Conservation (phyloP, 1,284 basidiomycete genomes). For the Cutaneotrichosporon sp. region DNA sequence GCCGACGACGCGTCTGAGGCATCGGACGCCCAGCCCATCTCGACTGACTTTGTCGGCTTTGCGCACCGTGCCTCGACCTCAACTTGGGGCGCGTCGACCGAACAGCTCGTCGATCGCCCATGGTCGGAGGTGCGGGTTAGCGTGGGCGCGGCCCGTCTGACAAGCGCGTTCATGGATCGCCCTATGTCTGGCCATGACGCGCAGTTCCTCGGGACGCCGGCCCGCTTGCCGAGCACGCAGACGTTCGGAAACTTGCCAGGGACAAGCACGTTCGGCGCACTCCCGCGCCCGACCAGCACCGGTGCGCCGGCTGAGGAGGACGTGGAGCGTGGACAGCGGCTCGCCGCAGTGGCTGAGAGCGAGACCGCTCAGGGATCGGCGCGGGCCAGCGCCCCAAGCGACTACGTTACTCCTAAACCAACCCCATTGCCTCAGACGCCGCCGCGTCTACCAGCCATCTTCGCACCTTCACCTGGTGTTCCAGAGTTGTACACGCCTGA, state of each 20-base stretch:
- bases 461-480: neutral
- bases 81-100: neutral
- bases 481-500: slow-evolving; percentile 3
- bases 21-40: neutral
- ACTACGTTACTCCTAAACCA: neutral
- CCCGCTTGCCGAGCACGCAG: slow-evolving; percentile 3
- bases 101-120: neutral
- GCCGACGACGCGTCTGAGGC: slow-evolving; percentile 1
- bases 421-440: neutral
- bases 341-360: neutral
- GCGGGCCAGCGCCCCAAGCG: neutral
- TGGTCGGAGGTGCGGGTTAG: neutral
- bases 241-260: slow-evolving; percentile 5
- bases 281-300: neutral
- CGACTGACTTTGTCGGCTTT: neutral
- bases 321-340: neutral
- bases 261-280: slow-evolving; percentile 3
- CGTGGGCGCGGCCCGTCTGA: neutral
- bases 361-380: neutral
- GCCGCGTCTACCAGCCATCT: neutral
- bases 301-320: neutral
- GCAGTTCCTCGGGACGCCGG: neutral
- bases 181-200: neutral
- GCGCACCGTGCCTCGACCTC: neutral
- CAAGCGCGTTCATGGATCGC: neutral